Evolutionary conservation across 2,329 filamentous ascomycete species (phyloP).

Genomic region (Ophidiomyces ophidiicola): DNA sequence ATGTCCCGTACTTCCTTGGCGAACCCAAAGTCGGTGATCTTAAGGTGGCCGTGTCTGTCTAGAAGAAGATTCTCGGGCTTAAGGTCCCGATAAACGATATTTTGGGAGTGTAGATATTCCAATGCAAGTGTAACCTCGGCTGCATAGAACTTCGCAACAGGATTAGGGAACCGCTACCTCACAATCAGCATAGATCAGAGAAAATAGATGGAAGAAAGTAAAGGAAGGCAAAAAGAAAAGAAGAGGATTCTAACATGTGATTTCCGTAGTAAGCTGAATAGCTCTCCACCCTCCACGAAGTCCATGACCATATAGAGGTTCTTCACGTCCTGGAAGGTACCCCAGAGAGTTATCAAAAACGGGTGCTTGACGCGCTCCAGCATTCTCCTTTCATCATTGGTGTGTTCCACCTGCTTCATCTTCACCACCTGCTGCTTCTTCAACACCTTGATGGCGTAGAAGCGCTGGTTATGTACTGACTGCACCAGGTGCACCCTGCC

Average conservation of each 20-base stretch:
- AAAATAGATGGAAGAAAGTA: slow-evolving; percentile 2
- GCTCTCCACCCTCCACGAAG: slow-evolving; percentile 94
- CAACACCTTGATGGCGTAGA: slow-evolving; percentile 95
- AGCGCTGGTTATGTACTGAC: slow-evolving; percentile 94
- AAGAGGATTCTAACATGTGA: slow-evolving; percentile 56
- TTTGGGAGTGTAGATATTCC: slow-evolving; percentile 85
- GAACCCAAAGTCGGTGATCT: slow-evolving; percentile 97
- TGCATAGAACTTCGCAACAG: slow-evolving; percentile 97
- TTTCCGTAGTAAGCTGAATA: slow-evolving; percentile 90
- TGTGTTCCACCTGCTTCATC: slow-evolving; percentile 99
- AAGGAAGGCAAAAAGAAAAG: slow-evolving; percentile 12
- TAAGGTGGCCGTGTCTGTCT: slow-evolving; percentile 85
- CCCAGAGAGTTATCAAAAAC: slow-evolving; percentile 95
- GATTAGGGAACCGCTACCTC: slow-evolving; percentile 87
- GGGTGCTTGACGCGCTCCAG: slow-evolving; percentile 93
- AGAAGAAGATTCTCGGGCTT: slow-evolving; percentile 91
- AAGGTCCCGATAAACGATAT: slow-evolving; percentile 95
- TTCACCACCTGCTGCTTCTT: slow-evolving; percentile 98
- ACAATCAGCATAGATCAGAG: background rate
- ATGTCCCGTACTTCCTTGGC: slow-evolving; percentile 97
- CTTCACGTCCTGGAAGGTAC: slow-evolving; percentile 88
- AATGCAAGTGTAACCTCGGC: slow-evolving; percentile 91
- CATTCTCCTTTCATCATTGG: slow-evolving; percentile 95
- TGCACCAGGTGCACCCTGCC: slow-evolving; percentile 92
- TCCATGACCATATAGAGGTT: slow-evolving; percentile 99